Evolutionary conservation across 495 filamentous ascomycete genomes (phyloP), one percentile per base, ranked within the genome.

Genomic region (Antarctomyces pellizariae): DNA sequence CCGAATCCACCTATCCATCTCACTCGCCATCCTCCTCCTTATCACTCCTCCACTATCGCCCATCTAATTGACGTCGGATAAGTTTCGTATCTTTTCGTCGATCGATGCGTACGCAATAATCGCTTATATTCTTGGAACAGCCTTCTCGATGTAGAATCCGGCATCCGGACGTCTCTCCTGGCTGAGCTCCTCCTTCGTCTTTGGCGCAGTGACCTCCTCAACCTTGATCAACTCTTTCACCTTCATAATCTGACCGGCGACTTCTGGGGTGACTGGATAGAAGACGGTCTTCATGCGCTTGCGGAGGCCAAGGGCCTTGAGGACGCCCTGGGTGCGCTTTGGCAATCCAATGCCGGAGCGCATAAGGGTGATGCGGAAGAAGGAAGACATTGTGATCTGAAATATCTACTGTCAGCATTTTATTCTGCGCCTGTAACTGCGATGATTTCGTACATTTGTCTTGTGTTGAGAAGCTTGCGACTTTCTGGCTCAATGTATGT

Each of bases 201-300:
- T 45, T n/a, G 63, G 42, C 29, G 46, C 41, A 9, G 75, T 75
- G 20, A 91, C 80, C 50, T 93, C 86, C 20, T 66, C 52, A 13
- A 99, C 84, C 7, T 63, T 58, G 4, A 99, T 74, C 31, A 99
- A 57, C 49, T 99, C 89, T 51, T 99, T 99, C 25, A 99, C 82
- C 48, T 75, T 79, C 67, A 95, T 75, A 49, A 99, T 86, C 54
- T 90, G 80, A 49, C 89, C 89, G 3, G 89, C 89, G 29, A 76
- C 63, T 34, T 82, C 69, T 10, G 67, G 61, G 15, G 66, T 65
- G 30, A 92, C 86, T 17, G 76, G 73, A 45, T 91, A 72, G 62
- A 90, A 99, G 37, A 95, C 89, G 32, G 75, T 84, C 34, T 62
- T 64, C 62, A 74, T 72, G 37, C 86, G 74, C 45, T 79, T 77